These are phyloP conservation scores for Leccinum subgranulosum DNA, from an alignment of 768 basidiomycete species.

Conservation along the genomic window DNA sequence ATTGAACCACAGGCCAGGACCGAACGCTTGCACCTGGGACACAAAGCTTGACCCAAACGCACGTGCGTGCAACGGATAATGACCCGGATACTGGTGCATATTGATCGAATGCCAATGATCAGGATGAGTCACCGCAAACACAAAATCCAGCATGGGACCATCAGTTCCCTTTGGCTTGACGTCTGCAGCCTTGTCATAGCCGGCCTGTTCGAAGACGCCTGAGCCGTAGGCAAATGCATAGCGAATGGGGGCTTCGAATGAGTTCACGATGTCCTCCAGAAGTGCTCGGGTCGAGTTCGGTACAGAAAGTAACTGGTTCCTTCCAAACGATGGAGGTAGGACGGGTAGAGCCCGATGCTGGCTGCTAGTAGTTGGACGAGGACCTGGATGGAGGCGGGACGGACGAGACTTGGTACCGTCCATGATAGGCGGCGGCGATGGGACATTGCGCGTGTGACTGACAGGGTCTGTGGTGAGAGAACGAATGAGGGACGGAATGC, in stretches of 20 bases:
- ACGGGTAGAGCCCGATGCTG: slow-evolving; percentile 40
- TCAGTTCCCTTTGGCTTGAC: slow-evolving; percentile 31
- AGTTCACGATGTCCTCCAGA: slow-evolving; percentile 72
- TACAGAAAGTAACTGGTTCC: slow-evolving; percentile 79
- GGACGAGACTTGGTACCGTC: slow-evolving; percentile 29
- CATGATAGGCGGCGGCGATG: slow-evolving; percentile 28
- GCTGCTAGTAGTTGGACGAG: slow-evolving; percentile 31
- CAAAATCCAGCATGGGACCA: slow-evolving; percentile 89
- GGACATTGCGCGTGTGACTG: slow-evolving; percentile 24
- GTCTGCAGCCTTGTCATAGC: slow-evolving; percentile 47
- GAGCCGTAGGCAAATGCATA: slow-evolving; percentile 98
- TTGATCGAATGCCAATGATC: slow-evolving; percentile 95
- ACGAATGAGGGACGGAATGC: slow-evolving; percentile 17
- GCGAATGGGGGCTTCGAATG: slow-evolving; percentile 87
- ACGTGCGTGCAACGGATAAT: slow-evolving; percentile 91
- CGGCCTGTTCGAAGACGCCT: slow-evolving; percentile 92
- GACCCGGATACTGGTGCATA: slow-evolving; percentile 84
- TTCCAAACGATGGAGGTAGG: slow-evolving; percentile 71
- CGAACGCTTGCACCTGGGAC: slow-evolving; percentile 67
- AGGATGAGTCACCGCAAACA: slow-evolving; percentile 93
- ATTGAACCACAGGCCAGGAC: slow-evolving; percentile 96
- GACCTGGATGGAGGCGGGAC: slow-evolving; percentile 42
- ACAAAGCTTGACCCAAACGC: slow-evolving; percentile 79
- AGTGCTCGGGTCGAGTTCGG: slow-evolving; percentile 76
- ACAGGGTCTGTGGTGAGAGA: slow-evolving; percentile 28